phyloP scores from a whole-genome alignment of 768 basidiomycete genomes.

The Candolleomyces aberdarensis region DNA sequence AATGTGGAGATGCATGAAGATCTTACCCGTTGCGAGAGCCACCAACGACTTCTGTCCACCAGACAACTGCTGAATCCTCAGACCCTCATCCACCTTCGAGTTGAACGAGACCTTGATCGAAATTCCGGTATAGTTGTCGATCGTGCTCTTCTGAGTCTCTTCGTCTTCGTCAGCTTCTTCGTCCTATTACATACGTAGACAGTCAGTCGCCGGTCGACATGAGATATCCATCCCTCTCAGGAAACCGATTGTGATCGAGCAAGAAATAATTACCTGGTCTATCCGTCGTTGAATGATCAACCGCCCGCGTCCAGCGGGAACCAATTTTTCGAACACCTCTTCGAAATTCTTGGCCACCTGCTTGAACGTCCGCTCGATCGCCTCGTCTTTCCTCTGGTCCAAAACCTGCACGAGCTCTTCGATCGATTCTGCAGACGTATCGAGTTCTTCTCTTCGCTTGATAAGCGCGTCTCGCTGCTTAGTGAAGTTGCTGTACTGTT shows the following conservation, averaged over 20 bases:
- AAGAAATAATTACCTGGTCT: conserved; percentile 76
- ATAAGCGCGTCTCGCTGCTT: conserved; percentile 93
- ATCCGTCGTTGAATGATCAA: conserved; percentile 91
- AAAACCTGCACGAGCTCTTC: conserved; percentile 90
- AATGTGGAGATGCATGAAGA: background rate
- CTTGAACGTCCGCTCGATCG: conserved; percentile 97
- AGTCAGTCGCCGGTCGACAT: background rate
- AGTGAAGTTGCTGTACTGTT: conserved; percentile 97
- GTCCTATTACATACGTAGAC: conserved; percentile 41
- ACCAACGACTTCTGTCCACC: conserved; percentile 98
- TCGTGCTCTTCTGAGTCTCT: conserved; percentile 66
- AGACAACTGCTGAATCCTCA: conserved; percentile 94
- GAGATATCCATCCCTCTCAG: too few relatives aligned
- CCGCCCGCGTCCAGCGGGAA: conserved; percentile 88
- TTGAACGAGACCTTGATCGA: conserved; percentile 99
- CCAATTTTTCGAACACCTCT: conserved; percentile 94
- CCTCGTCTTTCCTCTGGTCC: conserved; percentile 97
- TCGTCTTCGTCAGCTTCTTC: conserved; percentile 76
- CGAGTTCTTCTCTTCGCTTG: conserved; percentile 85
- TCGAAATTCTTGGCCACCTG: conserved; percentile 97
- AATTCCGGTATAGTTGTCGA: conserved; percentile 96
- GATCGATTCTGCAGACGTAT: conserved; percentile 85
- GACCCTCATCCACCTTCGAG: conserved; percentile 94
- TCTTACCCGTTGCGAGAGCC: conserved; percentile 82
- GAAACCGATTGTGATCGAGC: too few relatives aligned